phyloP scores from a whole-genome alignment of 2,329 filamentous ascomycete genomes.

The Arthrocladium fulminans region DNA sequence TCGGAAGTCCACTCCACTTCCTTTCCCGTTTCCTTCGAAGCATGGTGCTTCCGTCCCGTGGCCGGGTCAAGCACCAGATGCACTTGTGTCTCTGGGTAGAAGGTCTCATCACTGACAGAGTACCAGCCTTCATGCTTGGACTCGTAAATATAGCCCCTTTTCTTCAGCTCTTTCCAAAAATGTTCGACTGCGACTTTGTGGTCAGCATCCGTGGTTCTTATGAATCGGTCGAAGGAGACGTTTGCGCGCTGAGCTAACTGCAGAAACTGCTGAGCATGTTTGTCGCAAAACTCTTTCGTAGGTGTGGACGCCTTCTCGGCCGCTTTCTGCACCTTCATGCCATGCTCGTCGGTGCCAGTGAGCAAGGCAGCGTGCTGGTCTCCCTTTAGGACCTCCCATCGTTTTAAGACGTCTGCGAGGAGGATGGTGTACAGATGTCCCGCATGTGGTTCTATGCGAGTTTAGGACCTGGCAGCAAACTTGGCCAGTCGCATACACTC shows the following conservation, averaged over 20 bases:
- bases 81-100: conserved; percentile 72
- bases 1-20: conserved; percentile 93
- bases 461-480: conserved; percentile 4
- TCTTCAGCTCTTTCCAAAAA: conserved; percentile 74
- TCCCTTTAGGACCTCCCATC: conserved; percentile 75
- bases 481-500: conserved; percentile 25
- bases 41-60: conserved; percentile 73
- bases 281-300: conserved; percentile 80
- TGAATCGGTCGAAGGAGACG: conserved; percentile 74
- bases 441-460: conserved; percentile 69
- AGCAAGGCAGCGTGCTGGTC: conserved; percentile 58
- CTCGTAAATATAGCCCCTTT: conserved; percentile 71
- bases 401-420: conserved; percentile 80
- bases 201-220: conserved; percentile 76
- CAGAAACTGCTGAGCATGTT: conserved; percentile 55
- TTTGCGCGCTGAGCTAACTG: conserved; percentile 60
- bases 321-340: conserved; percentile 91
- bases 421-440: conserved; percentile 93
- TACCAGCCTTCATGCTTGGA: conserved; percentile 92
- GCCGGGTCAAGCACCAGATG: conserved; percentile 65
- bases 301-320: conserved; percentile 61
- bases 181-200: conserved; percentile 80
- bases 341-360: conserved; percentile 95
- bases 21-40: conserved; percentile 76
- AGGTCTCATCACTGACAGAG: conserved; percentile 91